Evolutionary conservation across 2,329 filamentous ascomycete genomes (phyloP).

Genomic region (Amauroascus verrucosus): DNA sequence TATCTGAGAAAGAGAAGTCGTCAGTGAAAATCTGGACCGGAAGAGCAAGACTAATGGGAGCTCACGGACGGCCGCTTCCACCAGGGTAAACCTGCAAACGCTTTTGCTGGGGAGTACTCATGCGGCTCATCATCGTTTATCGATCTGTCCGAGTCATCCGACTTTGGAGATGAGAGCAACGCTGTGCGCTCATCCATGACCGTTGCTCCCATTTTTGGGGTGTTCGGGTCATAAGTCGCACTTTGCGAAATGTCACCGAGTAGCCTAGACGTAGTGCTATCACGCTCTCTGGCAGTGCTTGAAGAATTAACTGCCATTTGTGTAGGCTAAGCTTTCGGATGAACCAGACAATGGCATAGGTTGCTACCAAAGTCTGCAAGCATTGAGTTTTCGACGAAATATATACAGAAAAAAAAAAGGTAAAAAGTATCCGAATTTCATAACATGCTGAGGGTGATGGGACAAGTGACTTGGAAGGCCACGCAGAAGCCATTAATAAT

Average conservation of each 20-base stretch:
- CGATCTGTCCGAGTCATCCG: not conserved
- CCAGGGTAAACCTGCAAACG: constrained; percentile 17
- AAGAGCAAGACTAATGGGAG: constrained; percentile 1
- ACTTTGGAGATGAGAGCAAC: constrained; percentile 5
- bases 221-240: not conserved
- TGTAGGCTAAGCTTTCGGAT: constrained; percentile 1
- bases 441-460: not conserved
- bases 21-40: constrained; percentile 4
- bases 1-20: constrained; percentile 43
- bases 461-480: not conserved
- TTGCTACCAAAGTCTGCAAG: not conserved
- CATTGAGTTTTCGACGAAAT: not conserved
- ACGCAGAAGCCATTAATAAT: not conserved
- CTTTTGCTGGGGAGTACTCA: not conserved
- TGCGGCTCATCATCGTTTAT: not conserved
- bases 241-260: not conserved
- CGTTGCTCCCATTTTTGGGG: not conserved
- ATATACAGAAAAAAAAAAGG: not conserved
- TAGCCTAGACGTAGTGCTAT: not conserved
- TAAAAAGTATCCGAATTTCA: not conserved
- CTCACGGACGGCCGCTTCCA: constrained; percentile 45
- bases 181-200: constrained; percentile 8
- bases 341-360: not conserved
- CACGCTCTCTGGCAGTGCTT: not conserved
- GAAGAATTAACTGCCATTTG: not conserved